Conservation (phyloP, 73 alveolate genomes). For the Symbiodinium pilosum region DNA sequence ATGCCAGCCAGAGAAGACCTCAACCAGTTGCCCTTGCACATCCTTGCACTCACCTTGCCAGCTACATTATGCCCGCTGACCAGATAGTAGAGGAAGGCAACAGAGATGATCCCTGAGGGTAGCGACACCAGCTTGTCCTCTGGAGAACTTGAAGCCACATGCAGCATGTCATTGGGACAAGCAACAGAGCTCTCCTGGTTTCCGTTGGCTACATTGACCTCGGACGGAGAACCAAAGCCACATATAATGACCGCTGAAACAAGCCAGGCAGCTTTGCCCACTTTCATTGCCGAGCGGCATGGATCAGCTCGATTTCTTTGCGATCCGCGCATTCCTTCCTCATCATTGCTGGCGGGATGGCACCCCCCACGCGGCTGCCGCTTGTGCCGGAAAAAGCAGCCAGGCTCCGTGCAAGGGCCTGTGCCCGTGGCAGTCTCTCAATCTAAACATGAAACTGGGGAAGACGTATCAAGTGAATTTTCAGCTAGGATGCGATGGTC, state of each 20-base stretch:
- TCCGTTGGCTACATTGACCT: constrained; percentile 64
- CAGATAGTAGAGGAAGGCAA: constrained; percentile 56
- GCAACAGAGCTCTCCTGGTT: constrained; percentile 17
- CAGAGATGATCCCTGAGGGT: not conserved
- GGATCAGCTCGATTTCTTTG: constrained; percentile 73
- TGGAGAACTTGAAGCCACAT: not conserved
- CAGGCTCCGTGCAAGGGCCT: constrained; percentile 37
- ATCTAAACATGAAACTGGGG: not conserved
- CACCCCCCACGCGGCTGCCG: constrained; percentile 57
- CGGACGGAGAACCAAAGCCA: too few relatives aligned
- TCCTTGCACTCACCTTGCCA: too few relatives aligned
- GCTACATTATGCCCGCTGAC: not conserved
- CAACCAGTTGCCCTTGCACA: not conserved
- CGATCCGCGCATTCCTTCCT: constrained; percentile 15
- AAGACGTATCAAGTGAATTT: not conserved
- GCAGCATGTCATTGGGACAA: not conserved
- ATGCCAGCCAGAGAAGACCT: constrained; percentile 66
- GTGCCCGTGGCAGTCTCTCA: not conserved
- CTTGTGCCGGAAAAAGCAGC: constrained; percentile 43
- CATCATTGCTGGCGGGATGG: constrained; percentile 75
- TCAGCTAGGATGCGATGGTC: not conserved
- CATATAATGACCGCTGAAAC: too few relatives aligned
- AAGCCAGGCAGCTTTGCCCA: not conserved
- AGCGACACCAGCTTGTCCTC: constrained; percentile 32
- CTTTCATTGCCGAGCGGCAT: not conserved